Percentiles rank a stretch among this genome's conserved stretches.
Conservation (phyloP, 2,329 filamentous ascomycete genomes). For the Colletotrichum gloeosporioides region DNA sequence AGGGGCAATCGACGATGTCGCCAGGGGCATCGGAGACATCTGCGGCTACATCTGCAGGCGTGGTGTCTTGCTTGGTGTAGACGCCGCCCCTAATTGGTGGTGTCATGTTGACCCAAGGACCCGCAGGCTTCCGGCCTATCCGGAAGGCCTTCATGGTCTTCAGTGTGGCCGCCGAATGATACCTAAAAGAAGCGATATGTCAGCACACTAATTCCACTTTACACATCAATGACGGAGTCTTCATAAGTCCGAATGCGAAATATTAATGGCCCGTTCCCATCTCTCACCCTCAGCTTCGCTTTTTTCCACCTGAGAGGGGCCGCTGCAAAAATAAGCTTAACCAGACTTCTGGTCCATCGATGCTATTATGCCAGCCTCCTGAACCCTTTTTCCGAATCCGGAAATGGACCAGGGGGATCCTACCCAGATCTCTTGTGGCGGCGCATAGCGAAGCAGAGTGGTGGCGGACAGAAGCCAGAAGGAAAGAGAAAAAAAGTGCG, state of each 20-base stretch:
- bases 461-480: neutral
- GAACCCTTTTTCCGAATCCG: neutral
- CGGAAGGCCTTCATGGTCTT: conserved; percentile 64
- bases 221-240: neutral
- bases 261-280: conserved; percentile 11
- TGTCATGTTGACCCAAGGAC: conserved; percentile 62
- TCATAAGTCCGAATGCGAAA: neutral
- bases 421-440: neutral
- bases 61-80: conserved; percentile 32
- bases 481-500: neutral
- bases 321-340: conserved; percentile 12
- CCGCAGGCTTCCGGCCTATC: conserved; percentile 59
- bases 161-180: conserved; percentile 59
- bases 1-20: conserved; percentile 8
- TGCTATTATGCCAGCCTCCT: neutral
- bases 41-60: conserved; percentile 4
- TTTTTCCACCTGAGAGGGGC: neutral
- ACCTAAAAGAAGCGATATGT: conserved; percentile 47
- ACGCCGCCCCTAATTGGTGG: conserved; percentile 63
- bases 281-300: neutral
- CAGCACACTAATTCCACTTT: conserved; percentile 27
- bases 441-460: neutral
- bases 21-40: neutral
- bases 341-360: conserved; percentile 13
- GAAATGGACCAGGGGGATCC: neutral